Evolutionary conservation across 2,329 filamentous ascomycete species (phyloP).

Genomic region (Diaporthe sp.): DNA sequence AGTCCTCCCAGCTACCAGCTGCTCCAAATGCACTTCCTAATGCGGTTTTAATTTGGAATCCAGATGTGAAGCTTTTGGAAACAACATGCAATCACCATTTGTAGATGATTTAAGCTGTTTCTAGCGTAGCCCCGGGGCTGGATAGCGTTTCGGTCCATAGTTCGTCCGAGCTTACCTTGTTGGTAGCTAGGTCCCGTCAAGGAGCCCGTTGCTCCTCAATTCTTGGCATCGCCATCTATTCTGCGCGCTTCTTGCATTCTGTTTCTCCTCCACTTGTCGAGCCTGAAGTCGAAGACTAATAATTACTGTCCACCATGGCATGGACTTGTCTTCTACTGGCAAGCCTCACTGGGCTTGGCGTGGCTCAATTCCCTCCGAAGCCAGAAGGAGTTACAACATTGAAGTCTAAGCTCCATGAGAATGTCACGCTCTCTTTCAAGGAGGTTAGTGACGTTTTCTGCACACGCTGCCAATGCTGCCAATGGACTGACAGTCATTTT

Average conservation of each 20-base stretch:
- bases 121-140: neutral
- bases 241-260: neutral
- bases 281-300: neutral
- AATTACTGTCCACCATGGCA: neutral
- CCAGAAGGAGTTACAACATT: conserved; percentile 55
- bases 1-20: neutral
- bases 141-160: neutral
- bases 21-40: neutral
- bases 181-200: neutral
- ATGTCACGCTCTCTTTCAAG: conserved; percentile 59
- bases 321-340: neutral
- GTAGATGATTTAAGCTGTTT: neutral
- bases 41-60: neutral
- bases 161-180: conserved; percentile 21
- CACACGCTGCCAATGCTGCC: neutral
- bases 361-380: conserved; percentile 55
- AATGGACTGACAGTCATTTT: conserved; percentile 10
- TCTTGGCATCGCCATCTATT: neutral
- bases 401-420: conserved; percentile 54
- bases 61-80: neutral
- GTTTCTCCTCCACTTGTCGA: neutral
- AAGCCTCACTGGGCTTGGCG: neutral
- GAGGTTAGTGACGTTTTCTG: conserved; percentile 49
- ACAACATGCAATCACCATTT: neutral
- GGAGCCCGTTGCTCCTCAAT: neutral